Conservation (phyloP, 306 rosid genomes). For the Quillaja saponaria region DNA sequence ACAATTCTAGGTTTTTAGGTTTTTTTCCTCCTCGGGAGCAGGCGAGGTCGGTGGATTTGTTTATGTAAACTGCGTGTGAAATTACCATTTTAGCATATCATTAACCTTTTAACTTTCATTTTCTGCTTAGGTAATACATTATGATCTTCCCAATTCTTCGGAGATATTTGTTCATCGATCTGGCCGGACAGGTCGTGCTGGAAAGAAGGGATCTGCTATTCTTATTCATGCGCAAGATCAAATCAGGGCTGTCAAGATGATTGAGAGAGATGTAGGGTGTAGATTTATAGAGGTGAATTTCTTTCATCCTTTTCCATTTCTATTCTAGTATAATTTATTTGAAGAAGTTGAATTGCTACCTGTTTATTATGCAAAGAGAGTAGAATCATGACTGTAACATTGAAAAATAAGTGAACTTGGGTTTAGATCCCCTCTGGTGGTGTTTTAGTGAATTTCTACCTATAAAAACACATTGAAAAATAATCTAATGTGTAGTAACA, state of each 20-base stretch:
- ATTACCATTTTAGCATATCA: too few relatives aligned
- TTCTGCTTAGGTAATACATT: constrained; percentile 69
- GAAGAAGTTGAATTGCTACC: constrained; percentile 18
- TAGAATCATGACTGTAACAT: background rate
- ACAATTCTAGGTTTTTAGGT: too few relatives aligned
- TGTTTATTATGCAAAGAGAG: background rate
- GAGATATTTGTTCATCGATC: constrained; percentile 99
- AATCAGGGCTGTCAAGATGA: constrained; percentile 58
- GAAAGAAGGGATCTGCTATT: constrained; percentile 90
- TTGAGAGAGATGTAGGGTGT: constrained; percentile 90
- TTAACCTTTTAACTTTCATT: background rate
- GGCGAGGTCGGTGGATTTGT: too few relatives aligned
- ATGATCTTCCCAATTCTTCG: constrained; percentile 85
- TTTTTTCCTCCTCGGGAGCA: too few relatives aligned
- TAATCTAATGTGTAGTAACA: too few relatives aligned
- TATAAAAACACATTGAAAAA: too few relatives aligned
- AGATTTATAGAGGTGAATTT: constrained; percentile 76
- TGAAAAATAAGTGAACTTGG: too few relatives aligned
- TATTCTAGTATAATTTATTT: constrained; percentile 3
- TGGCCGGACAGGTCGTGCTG: constrained; percentile 98
- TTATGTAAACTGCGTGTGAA: too few relatives aligned
- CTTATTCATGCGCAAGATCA: constrained; percentile 68
- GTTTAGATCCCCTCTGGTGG: too few relatives aligned
- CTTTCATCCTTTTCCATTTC: constrained; percentile 14
- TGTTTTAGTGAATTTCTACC: too few relatives aligned